phyloP scores from a whole-genome alignment of 2,329 filamentous ascomycete species.

The Thelonectria discophora region DNA sequence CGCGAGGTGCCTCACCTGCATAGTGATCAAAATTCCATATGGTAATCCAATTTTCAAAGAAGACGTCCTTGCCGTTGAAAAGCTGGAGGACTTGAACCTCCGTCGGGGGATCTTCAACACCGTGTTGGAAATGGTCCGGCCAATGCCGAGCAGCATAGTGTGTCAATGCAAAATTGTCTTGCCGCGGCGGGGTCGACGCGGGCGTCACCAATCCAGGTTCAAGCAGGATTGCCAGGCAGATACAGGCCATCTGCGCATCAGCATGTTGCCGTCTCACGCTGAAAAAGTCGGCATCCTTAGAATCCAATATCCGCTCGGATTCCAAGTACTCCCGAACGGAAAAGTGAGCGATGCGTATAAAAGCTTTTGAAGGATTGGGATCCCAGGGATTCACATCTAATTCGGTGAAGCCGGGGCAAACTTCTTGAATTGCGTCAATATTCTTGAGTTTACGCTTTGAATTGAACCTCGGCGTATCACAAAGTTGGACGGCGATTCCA shows the following conservation, averaged over 20 bases:
- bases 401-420: constrained; percentile 23
- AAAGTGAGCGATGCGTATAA: too few species aligned
- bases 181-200: background rate
- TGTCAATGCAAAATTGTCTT: background rate
- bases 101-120: background rate
- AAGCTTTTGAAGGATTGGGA: background rate
- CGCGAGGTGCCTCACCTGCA: background rate
- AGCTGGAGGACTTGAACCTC: background rate
- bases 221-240: too few species aligned
- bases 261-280: background rate
- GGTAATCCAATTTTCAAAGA: background rate
- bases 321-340: too few species aligned
- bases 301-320: constrained; percentile 10
- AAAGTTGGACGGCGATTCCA: constrained; percentile 23
- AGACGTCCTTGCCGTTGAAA: background rate
- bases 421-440: constrained; percentile 7
- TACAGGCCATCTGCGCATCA: too few species aligned
- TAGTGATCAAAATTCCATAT: background rate
- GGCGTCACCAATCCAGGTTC: background rate
- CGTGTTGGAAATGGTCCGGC: constrained; percentile 2
- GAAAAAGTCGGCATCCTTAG: background rate
- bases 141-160: background rate
- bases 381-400: constrained; percentile 1
- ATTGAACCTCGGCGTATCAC: constrained; percentile 3
- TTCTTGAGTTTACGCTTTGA: constrained; percentile 13